Base-by-base conservation (phyloP, 2,329 filamentous ascomycete species). In the Penicillium sp. region DNA sequence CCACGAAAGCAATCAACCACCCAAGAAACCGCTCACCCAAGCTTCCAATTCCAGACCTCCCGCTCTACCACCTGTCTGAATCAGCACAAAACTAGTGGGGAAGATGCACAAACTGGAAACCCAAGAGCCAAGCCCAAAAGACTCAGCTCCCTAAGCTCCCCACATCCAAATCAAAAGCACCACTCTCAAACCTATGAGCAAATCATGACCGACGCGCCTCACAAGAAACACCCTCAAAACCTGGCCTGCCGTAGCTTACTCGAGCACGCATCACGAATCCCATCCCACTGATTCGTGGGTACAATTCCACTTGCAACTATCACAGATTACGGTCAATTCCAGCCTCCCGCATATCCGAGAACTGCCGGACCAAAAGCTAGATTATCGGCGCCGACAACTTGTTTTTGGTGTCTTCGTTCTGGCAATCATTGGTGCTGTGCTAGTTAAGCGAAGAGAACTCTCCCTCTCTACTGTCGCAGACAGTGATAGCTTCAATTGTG, bases 71-170 rank as follows among this genome's bases (percentile, higher is more conserved):
- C 31, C 31, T 2, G 31, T 31, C 31, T 31, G 9, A 31, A 31
- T 31, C 31, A 31, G 31, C 31, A 31, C 31, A 10, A 31, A 31
- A 2, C 31, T 2, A 37, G 35, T n/a, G 49, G 49, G 16, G 35
- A 24, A n/a, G 19, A 60, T n/a, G 5, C 22, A 31, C 14, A 46
- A 46, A 66, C 61, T 49, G 46, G 31, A 49, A 49, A 33, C 10
- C 1, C 10, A 35, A 35, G 46, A 35, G 9, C 31, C 9, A 31
- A 31, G 9, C 1, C 31, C 9, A 31, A 31, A 31, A 31, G 31
- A 31, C 31, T 9, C 31, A 31, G 31, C 31, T 31, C 31, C 31
- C 6, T 10, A 3, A 31, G 9, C 31, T 31, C 31, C 9, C 31
- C 31, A 31, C 31, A 31, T 10, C 31, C 31, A 31, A 31, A 50